Base-by-base conservation (phyloP, 2,329 filamentous ascomycete genomes). In the Phialocephala subalpina region DNA sequence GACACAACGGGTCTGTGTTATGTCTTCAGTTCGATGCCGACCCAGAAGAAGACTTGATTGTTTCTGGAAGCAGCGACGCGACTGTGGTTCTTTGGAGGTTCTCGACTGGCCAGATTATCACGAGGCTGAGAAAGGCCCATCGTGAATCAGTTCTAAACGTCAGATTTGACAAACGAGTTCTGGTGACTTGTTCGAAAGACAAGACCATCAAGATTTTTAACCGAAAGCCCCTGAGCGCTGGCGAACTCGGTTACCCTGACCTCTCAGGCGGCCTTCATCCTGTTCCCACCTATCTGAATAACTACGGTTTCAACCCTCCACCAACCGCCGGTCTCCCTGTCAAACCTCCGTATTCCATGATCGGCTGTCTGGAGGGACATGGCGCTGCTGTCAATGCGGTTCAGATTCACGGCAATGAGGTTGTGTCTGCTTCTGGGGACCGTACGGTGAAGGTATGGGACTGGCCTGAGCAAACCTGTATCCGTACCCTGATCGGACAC, bases 191-290 rank as follows among this genome's bases (percentile, higher is more conserved):
- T 75, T 98, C 95, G 58, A 99, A 99, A 78, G 96, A 99, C 78
- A 97, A 94, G 78, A 91, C 91, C 0, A 97, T 99, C 83, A 97
- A 97, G 78, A 90, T 99, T 20, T 99, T 97, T 87, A 98, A 95
- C 77, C 89, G 96, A 5, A 85, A 82, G 20, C 83, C 88, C 20
- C 81, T 97, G n/a, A 81, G 81, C 36, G 82, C 84, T 52, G 87
- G 87, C 25, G 87, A 90, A 38, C 68, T 84, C 2, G 88, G 87
- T 7, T 90, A 89, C 77, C 53, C 78, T 16, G 78, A 78, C 1
- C 73, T 72, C 1, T 65, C 73, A 2, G 70, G 75, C 12, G 71
- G 73, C 0, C 78, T 89, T n/a, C 82, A 86, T 61, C 83, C 87
- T 0, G 84, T 87, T 1, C 83, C 83, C 0, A 80, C 77, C 16